Base-by-base conservation (phyloP, 1,284 basidiomycete genomes). In the Cryptococcus sp. region DNA sequence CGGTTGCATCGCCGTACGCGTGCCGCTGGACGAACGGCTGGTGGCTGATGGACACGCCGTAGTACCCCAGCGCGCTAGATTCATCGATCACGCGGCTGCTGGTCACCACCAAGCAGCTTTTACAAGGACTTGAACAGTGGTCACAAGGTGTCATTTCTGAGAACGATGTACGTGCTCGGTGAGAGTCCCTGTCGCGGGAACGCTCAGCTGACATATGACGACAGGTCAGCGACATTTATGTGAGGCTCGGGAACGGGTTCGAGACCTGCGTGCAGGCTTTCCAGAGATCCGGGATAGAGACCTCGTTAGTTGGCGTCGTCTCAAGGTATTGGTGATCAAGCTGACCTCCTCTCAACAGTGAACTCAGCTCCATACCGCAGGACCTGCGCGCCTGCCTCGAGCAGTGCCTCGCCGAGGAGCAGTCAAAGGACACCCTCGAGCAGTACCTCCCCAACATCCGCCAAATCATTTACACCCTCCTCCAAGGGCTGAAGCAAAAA, bases 231-330 rank as follows among this genome's bases (percentile, higher is more conserved):
- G 91, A 98, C 76, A 89, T 96, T 56, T 98, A 98, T 76, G 96
- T 98, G 52, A 85, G 87, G 47, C 82, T 98, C 18, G 95, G 95
- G 20, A 98, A 98, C 76, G 94, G 97, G 71, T 98, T 98, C 80
- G 97, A 97, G 73, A 84, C 86, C 18, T 93, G 93, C 24, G 90
- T 94, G 39, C 83, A 87, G 52, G 91, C 94, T 1, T 98, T 98
- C 75, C 82, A 83, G 11, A 81, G 83, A 21, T 92, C 87, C 64
- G 86, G 87, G 53, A 96, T 98, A 65, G 76, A 78, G 89, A 83
- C 21, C 12, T 9, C 15, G 24, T 36, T 16, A 43, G 33, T 37
- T 39, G 24, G 23, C 18, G 9, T n/a, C 12, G 12, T 38, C 20
- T 48, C 35, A 46, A 16, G n/a, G 15, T 11, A 37, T 35, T n/a